phyloP scores from a whole-genome alignment of 805 yeast species.

The Myxozyma vanderwaltii region DNA sequence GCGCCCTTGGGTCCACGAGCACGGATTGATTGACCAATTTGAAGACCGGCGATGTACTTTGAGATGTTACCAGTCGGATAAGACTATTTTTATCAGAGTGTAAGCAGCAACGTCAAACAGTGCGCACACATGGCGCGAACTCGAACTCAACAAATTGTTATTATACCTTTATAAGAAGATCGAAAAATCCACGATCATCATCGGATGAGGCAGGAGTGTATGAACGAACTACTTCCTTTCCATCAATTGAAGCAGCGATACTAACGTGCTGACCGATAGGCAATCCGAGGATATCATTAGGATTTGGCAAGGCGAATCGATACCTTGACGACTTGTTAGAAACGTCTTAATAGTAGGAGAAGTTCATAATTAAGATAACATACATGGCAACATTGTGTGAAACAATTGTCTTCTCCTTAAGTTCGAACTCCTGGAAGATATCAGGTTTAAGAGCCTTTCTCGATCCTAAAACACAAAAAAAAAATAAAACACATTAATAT shows the following conservation, averaged over 20 bases:
- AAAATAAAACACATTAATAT: not conserved
- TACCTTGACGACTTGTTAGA: slow-evolving; percentile 38
- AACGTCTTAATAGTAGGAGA: too few relatives aligned
- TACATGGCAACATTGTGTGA: slow-evolving; percentile 78
- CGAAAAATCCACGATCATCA: slow-evolving; percentile 70
- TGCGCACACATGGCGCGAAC: too few relatives aligned
- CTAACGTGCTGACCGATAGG: slow-evolving; percentile 95
- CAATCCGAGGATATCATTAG: slow-evolving; percentile 74
- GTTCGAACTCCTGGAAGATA: slow-evolving; percentile 74
- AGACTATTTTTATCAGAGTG: slow-evolving; percentile 54
- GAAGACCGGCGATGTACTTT: slow-evolving; percentile 65
- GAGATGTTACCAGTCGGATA: slow-evolving; percentile 88
- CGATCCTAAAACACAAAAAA: slow-evolving; percentile 14
- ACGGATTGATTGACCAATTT: slow-evolving; percentile 77
- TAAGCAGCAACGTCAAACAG: too few relatives aligned
- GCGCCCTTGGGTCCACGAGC: slow-evolving; percentile 86
- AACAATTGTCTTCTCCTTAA: slow-evolving; percentile 72
- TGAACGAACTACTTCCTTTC: slow-evolving; percentile 79
- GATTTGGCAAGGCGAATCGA: slow-evolving; percentile 78
- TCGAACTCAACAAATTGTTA: too few relatives aligned
- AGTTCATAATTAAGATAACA: not conserved
- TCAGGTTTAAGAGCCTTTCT: slow-evolving; percentile 59
- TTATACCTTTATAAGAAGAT: slow-evolving; percentile 73
- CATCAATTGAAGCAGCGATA: slow-evolving; percentile 73
- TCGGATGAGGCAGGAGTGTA: slow-evolving; percentile 80